Percentiles rank a stretch among this genome's conserved stretches.
Conservation (phyloP, 768 basidiomycete genomes). For the Paxillus ammoniavirescens region DNA sequence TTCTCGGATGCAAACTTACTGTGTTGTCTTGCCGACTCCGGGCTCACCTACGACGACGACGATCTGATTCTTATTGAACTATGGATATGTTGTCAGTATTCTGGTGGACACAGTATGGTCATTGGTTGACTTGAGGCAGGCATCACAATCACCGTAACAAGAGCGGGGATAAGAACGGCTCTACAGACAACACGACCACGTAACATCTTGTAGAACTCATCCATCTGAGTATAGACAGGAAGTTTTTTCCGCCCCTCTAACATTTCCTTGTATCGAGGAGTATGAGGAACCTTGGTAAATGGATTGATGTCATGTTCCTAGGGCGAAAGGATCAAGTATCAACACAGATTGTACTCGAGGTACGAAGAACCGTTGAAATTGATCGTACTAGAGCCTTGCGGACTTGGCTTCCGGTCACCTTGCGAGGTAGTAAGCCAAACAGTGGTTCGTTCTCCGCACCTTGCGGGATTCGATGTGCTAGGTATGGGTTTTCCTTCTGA, state of each 20-base stretch:
- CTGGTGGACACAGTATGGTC: not conserved
- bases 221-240: constrained; percentile 91
- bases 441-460: constrained; percentile 53
- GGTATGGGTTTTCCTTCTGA: constrained; percentile 51
- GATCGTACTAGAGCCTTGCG: constrained; percentile 64
- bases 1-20: constrained; percentile 52
- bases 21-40: constrained; percentile 93
- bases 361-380: not conserved
- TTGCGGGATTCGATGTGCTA: constrained; percentile 31
- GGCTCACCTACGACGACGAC: constrained; percentile 93
- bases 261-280: constrained; percentile 82
- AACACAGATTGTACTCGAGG: not conserved
- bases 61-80: constrained; percentile 60
- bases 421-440: constrained; percentile 70
- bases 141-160: not conserved
- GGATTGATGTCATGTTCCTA: constrained; percentile 84
- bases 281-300: constrained; percentile 80
- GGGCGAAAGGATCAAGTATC: not conserved
- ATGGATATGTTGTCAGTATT: not conserved
- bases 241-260: constrained; percentile 81
- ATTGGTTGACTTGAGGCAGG: not conserved
- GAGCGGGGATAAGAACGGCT: too few relatives aligned
- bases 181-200: constrained; percentile 30
- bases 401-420: constrained; percentile 64
- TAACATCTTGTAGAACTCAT: constrained; percentile 87